Conservation (phyloP, 331 rosid genomes). For the Malus hybrid region DNA sequence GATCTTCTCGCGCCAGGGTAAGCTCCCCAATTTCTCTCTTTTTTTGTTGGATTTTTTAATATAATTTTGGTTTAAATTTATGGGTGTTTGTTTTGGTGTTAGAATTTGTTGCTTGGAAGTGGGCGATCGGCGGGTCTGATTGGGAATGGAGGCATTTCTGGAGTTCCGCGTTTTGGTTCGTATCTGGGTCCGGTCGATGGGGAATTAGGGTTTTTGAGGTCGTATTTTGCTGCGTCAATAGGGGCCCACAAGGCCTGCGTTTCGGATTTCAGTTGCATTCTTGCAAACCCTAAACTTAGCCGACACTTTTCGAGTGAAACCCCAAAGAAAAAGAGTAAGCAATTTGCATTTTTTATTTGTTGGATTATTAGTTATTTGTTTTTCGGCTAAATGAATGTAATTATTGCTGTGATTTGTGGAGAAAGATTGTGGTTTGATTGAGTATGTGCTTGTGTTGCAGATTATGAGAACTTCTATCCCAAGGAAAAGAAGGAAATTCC, state of each 20-base stretch:
- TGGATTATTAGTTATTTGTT: neutral
- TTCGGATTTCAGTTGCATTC: constrained; percentile 36
- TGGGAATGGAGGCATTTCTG: constrained; percentile 17
- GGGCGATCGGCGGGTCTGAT: constrained; percentile 31
- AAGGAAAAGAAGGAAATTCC: constrained; percentile 76
- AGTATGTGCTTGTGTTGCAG: constrained; percentile 30
- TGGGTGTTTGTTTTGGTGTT: constrained; percentile 5
- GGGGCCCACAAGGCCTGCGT: constrained; percentile 30
- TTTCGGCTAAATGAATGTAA: constrained; percentile 3
- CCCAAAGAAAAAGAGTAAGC: constrained; percentile 78
- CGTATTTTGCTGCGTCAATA: constrained; percentile 35
- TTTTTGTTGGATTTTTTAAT: neutral
- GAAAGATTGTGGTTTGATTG: neutral
- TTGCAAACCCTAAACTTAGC: constrained; percentile 47
- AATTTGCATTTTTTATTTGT: neutral
- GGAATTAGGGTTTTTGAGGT: constrained; percentile 53
- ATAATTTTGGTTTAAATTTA: neutral
- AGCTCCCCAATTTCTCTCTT: neutral
- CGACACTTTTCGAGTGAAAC: constrained; percentile 68
- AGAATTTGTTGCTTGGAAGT: constrained; percentile 48
- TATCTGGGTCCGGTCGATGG: constrained; percentile 33
- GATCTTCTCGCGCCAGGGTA: constrained; percentile 57
- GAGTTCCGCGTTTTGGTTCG: constrained; percentile 26
- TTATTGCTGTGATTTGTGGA: neutral
- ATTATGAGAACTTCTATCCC: constrained; percentile 70